Percentiles rank a stretch among this genome's conserved stretches.
Conservation (phyloP, 1,139 yeast species). For the Geotrichum restrictum region DNA sequence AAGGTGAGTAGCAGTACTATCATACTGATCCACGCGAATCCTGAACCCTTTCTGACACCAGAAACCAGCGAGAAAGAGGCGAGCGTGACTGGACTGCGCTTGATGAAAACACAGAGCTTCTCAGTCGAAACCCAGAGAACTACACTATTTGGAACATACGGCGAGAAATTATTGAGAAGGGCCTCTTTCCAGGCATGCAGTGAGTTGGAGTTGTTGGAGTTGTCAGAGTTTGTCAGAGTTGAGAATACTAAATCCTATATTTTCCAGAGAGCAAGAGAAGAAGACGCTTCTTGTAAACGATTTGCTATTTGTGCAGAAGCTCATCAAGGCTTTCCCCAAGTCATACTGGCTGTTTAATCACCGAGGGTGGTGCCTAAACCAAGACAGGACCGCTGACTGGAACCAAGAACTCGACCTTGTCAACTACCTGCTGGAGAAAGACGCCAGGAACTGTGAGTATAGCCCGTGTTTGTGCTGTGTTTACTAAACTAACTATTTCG, state of each 20-base stretch:
- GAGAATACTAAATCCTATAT: too few species aligned
- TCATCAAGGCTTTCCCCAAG: slow-evolving; percentile 69
- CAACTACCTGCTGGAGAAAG: slow-evolving; percentile 61
- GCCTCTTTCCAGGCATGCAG: slow-evolving; percentile 33
- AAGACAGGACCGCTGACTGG: slow-evolving; percentile 60
- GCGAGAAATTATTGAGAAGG: slow-evolving; percentile 56
- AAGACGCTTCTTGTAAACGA: slow-evolving; percentile 53
- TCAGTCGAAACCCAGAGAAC: slow-evolving; percentile 74
- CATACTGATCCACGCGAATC: background rate
- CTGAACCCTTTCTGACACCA: slow-evolving; percentile 5
- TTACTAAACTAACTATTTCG: background rate
- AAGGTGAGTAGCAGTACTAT: slow-evolving; percentile 17
- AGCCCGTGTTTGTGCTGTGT: background rate
- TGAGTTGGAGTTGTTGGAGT: too few species aligned
- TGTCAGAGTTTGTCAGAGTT: too few species aligned
- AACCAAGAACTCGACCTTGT: slow-evolving; percentile 63
- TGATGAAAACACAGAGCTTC: slow-evolving; percentile 52
- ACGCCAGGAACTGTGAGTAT: slow-evolving; percentile 60
- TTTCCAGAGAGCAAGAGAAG: slow-evolving; percentile 21
- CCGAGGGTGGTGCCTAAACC: slow-evolving; percentile 72
- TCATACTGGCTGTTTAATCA: slow-evolving; percentile 98
- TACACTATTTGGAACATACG: slow-evolving; percentile 90
- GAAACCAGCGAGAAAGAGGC: slow-evolving; percentile 20
- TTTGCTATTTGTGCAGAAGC: slow-evolving; percentile 54
- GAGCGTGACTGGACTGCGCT: slow-evolving; percentile 46